Evolutionary conservation across 2,329 filamentous ascomycete genomes (phyloP), one percentile per base, ranked within the genome.

Genomic region (Aspergillus fumigatus): DNA sequence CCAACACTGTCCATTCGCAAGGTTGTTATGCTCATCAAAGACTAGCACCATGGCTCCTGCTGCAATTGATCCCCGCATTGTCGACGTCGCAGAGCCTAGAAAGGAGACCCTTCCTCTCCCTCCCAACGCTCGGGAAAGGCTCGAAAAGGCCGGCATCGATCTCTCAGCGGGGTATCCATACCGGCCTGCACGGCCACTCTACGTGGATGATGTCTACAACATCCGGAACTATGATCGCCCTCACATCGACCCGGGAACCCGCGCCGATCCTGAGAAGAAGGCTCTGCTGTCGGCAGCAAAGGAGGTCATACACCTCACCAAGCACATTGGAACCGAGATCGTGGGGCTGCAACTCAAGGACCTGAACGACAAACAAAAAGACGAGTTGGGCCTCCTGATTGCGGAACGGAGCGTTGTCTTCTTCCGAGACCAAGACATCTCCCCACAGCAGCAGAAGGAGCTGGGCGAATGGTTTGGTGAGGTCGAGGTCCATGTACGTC

Each of bases 131-230:
- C 78, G 80, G 1, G 75, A 79, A 50, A 80, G 88, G 3, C 77
- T 90, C 0, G 82, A 84, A 62, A 89, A 88, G 59, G 86, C 85
- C 0, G 87, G 85, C 1, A 81, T 90, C 53, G 86, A 91, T 66
- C 77, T 90, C 2, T 87, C 85, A 0, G 74, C 83, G 1, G 88
- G 88, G 0, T 90, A 90, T 61, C 88, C 88, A 0, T 89, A 90
- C 64, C 82, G 87, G 0, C 87, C 87, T 1, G 81, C 84, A 0
- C 80, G 80, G 50, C 88, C 88, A 0, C 74, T 90, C 1, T 90
- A 85, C 62, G 75, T 90, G 0, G 84, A 91, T 55, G 88, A 90
- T 61, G 85, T 87, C 3, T 84, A 84, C 71, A 83, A 82, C 50
- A 87, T 91, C 66, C 77, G 88, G 19, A 78, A 83, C 68, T 70